phyloP scores from a whole-genome alignment of 768 basidiomycete species.

The Mycena kentingensis region DNA sequence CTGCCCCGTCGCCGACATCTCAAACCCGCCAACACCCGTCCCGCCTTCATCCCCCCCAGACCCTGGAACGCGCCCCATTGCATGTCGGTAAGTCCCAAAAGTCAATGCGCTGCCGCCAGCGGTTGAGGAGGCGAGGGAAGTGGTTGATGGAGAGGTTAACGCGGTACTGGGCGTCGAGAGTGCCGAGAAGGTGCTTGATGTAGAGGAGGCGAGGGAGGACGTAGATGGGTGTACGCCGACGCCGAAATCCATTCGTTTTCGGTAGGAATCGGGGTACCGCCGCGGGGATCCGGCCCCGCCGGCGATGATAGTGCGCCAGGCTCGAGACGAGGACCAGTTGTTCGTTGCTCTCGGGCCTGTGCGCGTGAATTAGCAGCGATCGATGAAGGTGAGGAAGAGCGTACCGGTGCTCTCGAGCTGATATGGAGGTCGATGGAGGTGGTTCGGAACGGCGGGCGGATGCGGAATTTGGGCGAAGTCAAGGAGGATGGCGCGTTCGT shows the following conservation, averaged over 20 bases:
- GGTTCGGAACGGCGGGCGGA: conserved; percentile 62
- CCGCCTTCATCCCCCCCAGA: conserved; percentile 56
- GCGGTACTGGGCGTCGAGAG: neutral
- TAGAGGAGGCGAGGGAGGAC: conserved; percentile 4
- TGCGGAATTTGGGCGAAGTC: conserved; percentile 62
- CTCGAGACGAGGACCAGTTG: conserved; percentile 14
- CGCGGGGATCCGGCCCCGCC: conserved; percentile 20
- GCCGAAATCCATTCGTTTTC: conserved; percentile 24
- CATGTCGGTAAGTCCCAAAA: conserved; percentile 81
- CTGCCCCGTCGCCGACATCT: conserved; percentile 68
- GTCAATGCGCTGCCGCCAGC: conserved; percentile 57
- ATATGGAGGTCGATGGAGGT: conserved; percentile 78
- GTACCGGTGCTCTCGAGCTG: conserved; percentile 27
- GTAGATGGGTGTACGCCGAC: conserved; percentile 18
- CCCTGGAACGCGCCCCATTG: conserved; percentile 93
- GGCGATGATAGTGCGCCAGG: conserved; percentile 17
- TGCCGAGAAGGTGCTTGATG: neutral
- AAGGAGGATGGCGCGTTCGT: conserved; percentile 65
- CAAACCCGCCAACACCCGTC: conserved; percentile 55
- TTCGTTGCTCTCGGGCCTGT: conserved; percentile 8
- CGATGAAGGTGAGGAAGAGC: neutral
- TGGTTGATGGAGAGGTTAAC: conserved; percentile 28
- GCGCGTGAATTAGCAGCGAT: conserved; percentile 35
- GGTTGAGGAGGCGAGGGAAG: conserved; percentile 26
- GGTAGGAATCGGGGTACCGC: conserved; percentile 29